These are phyloP conservation scores for Colletotrichum agaves DNA, from an alignment of 2,329 filamentous ascomycete species.

Conservation along the genomic window DNA sequence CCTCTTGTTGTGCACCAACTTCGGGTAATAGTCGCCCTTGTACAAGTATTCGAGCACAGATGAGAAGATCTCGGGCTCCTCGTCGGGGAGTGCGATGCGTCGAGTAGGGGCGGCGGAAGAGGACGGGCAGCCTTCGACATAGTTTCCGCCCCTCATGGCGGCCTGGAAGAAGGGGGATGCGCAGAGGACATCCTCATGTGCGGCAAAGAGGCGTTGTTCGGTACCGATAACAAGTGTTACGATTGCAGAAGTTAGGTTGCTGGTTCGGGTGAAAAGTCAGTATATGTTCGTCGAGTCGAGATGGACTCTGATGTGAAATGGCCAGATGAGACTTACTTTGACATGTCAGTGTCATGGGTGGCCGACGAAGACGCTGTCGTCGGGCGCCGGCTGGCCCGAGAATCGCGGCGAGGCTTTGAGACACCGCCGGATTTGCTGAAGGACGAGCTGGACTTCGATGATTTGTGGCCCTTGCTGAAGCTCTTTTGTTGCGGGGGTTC, in stretches of 20 bases:
- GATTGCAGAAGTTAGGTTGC: conserved; percentile 72
- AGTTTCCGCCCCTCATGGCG: conserved; percentile 70
- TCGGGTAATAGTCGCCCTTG: conserved; percentile 93
- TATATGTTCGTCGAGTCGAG: background rate
- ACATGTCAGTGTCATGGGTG: conserved; percentile 52
- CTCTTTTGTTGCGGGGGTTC: conserved; percentile 59
- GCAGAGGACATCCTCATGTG: conserved; percentile 86
- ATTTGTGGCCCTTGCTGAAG: conserved; percentile 64
- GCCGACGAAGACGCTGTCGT: conserved; percentile 55
- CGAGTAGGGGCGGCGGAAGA: conserved; percentile 53
- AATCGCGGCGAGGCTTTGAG: conserved; percentile 65
- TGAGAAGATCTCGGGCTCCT: conserved; percentile 91
- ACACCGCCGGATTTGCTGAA: conserved; percentile 66
- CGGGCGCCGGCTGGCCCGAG: conserved; percentile 57
- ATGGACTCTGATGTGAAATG: background rate
- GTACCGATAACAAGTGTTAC: conserved; percentile 84
- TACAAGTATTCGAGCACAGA: conserved; percentile 91
- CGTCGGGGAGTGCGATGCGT: conserved; percentile 82
- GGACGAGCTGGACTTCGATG: conserved; percentile 62
- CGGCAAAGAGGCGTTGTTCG: conserved; percentile 88
- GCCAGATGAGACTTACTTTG: conserved; percentile 52
- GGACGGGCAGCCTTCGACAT: conserved; percentile 63
- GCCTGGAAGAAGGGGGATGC: conserved; percentile 82
- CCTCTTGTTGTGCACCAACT: conserved; percentile 83
- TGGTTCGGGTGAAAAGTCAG: conserved; percentile 41